phyloP scores from a whole-genome alignment of 83 land plant genomes.

The Larix sibirica region DNA sequence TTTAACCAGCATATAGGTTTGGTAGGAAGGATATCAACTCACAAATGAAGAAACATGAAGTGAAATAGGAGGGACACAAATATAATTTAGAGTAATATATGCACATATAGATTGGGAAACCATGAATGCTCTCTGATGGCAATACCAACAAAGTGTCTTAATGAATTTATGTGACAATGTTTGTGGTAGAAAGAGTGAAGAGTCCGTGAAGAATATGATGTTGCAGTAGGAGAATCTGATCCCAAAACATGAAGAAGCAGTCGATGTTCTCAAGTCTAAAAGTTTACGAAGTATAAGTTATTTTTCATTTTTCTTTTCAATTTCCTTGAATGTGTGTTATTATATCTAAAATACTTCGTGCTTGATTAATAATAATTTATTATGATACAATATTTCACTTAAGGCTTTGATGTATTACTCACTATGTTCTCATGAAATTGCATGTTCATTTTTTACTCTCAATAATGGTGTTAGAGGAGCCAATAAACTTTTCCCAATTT shows the following conservation, averaged over 20 bases:
- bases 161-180: neutral
- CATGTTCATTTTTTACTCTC: neutral
- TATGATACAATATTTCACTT: neutral
- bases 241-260: neutral
- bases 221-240: neutral
- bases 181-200: neutral
- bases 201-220: neutral
- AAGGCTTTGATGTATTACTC: neutral
- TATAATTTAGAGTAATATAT: too few relatives aligned
- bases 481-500: too few relatives aligned
- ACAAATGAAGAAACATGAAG: too few relatives aligned
- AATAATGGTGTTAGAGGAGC: neutral
- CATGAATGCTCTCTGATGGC: neutral
- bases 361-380: neutral
- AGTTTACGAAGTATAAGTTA: neutral
- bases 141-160: neutral
- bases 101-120: neutral
- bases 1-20: too few relatives aligned
- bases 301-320: neutral
- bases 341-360: neutral
- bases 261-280: neutral
- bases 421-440: neutral
- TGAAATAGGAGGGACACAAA: too few relatives aligned
- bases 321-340: neutral
- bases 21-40: too few relatives aligned